Conservation (phyloP, 345 rosid genomes). For the Durio zibethinus region DNA sequence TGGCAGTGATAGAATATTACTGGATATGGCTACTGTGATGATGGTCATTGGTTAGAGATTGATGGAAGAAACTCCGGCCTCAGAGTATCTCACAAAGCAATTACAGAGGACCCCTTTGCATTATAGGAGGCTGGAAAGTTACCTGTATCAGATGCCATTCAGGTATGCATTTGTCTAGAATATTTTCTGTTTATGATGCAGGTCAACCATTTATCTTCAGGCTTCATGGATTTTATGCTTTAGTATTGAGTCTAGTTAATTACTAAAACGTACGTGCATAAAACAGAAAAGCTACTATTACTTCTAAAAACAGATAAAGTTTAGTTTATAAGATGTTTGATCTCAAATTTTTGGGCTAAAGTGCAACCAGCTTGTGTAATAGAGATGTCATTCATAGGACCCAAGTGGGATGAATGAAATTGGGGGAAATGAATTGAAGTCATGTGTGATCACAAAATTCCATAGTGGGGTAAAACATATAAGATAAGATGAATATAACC, state of each 20-base stretch:
- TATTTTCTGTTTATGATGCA: neutral
- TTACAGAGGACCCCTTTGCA: neutral
- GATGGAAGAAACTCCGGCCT: neutral
- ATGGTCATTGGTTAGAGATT: neutral
- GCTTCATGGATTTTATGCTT: neutral
- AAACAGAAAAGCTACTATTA: neutral
- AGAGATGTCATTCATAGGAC: neutral
- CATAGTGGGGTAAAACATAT: neutral
- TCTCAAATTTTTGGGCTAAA: neutral
- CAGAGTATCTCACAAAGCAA: neutral
- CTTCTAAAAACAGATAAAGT: neutral
- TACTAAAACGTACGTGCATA: neutral
- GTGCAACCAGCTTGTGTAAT: neutral
- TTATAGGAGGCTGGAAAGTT: conserved; percentile 3
- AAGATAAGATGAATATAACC: neutral
- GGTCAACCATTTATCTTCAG: neutral
- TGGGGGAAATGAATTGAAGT: neutral
- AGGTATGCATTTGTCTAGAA: conserved; percentile 3
- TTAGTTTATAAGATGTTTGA: neutral
- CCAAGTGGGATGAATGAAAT: neutral
- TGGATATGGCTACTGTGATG: neutral
- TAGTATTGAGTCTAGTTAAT: neutral
- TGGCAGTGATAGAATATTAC: neutral
- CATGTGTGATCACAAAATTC: neutral
- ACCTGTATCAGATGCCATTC: neutral